Evolutionary conservation across 306 rosid genomes (phyloP), one percentile per base, ranked within the genome.

Genomic region (Trifolium pratense): DNA sequence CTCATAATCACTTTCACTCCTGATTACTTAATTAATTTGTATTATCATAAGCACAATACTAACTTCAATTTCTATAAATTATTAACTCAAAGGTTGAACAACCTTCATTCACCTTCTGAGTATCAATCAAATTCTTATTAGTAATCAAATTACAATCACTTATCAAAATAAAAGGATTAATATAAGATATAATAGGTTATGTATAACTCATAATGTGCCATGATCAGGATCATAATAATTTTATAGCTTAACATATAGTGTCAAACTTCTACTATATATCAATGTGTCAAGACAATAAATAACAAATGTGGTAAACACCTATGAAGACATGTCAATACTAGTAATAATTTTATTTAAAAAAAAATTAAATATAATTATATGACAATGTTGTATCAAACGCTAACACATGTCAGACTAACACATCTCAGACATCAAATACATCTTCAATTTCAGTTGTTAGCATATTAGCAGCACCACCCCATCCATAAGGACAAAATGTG

Each of bases 401-500:
- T 11, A 13, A 56, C 4, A 5, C 16, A 6, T 26, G 0, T 56
- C 16, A 56, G n/a, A n/a, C n/a, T 11, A 13, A 56, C 4, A 5
- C 16, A 6, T 26, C 0, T 56, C 16, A 56, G 0, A 56, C 2
- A 23, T 12, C 3, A 23, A 36, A 56, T 8, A 56, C 9, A 0
- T 3, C 4, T 5, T 56, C 36, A 5, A 5, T 4, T 0, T 23
- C 4, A 11, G 7, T 0, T 21, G 23, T 56, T 0, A 4, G 9
- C 7, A 4, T 39, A 37, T 43, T 37, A 51, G 1, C 78, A 48
- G 21, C 61, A 23, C 7, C 81, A 40, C 91, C 92, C 92, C 89
- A 83, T 1, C 82, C 84, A 10, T 81, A 76, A 13, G 97, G 97
- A 68, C 99, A 94, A 74, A 94, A 91, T 17, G 95, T 88, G 23